Base-by-base conservation (phyloP, 208 protist genomes). In the Eutreptiella sp. region DNA sequence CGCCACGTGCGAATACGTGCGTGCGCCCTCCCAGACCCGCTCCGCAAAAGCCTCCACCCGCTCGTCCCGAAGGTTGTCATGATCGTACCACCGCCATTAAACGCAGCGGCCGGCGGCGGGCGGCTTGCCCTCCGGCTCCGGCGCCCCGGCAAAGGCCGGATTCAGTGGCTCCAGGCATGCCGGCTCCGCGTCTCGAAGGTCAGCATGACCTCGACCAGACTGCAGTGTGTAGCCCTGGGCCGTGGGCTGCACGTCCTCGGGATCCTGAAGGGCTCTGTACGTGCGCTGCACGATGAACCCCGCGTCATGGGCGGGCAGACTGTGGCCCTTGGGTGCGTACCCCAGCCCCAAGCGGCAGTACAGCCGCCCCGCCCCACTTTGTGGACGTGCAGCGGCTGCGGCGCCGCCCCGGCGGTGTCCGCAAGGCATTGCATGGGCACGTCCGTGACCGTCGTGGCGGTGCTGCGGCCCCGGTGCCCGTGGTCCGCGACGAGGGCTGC, bases 71-170 rank as follows among this genome's bases (percentile, higher is more conserved):
- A 57, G 28, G 24, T 57, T 57, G 24, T 57, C 28, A 57, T 57
- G 52, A 14, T 57, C 52, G 11, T 28, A 57, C 52, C 52, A 57
- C n/a, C n/a, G n/a, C n/a, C n/a, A n/a, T n/a, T n/a, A n/a, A n/a
- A n/a, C n/a, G n/a, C n/a, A n/a, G n/a, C n/a, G n/a, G n/a, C n/a
- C n/a, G n/a, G n/a, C n/a, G n/a, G n/a, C n/a, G n/a, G n/a, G n/a
- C n/a, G n/a, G n/a, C n/a, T n/a, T n/a, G n/a, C n/a, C n/a, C n/a
- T n/a, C n/a, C n/a, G n/a, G n/a, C n/a, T n/a, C n/a, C n/a, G n/a
- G n/a, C n/a, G n/a, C n/a, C n/a, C n/a, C n/a, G n/a, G n/a, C n/a
- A n/a, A n/a, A n/a, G n/a, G n/a, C n/a, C n/a, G n/a, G n/a, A n/a
- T n/a, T n/a, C n/a, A n/a, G n/a, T n/a, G n/a, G n/a, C n/a, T n/a